Base-by-base conservation (phyloP, 2,329 filamentous ascomycete genomes). In the Dactylellina drechsleri region DNA sequence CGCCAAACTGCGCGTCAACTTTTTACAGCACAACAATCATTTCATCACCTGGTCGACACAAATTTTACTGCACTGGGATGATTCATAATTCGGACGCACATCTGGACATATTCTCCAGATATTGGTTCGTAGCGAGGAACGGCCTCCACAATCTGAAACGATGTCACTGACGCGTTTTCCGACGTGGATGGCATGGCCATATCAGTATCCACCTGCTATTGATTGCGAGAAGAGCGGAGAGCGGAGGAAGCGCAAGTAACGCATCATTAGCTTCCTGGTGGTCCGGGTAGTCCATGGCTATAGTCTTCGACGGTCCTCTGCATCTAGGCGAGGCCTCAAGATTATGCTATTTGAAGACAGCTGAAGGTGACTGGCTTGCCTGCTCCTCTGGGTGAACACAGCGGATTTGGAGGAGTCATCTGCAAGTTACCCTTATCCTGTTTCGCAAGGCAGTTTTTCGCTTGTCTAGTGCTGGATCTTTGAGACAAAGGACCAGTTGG, bases 1-100 rank as follows among this genome's bases (percentile, higher is more conserved):
- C 71, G 71, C 64, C 64, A 60, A 59, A 58, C 43, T 57, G 64
- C 64, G 71, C 71, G 45, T 65, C 64, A 75, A 36, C 64, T 68
- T 68, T 67, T 68, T 68, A 64, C 71, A 57, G 43, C 64, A 65
- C 58, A 49, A 53, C 54, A 36, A 67, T 54, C 20, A 53, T 67
- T 62, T 62, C 64, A 68, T 43, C 53, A 62, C 16, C 64, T 65
- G 31, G 58, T 16, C 71, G 64, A 75, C 71, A 50, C 62, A 64
- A 75, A 15, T 56, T 61, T 61, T 68, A 58, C 71, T 74, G 56
- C 56, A 36, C 50, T 67, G 62, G 70, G 45, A 67, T 73, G 61
- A 74, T 61, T 60, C 54, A 60, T 67, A 68, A 53, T 56, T 49
- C 45, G 71, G 45, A 64, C 40, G 31, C 36, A 10, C 50, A 12